Conservation (phyloP, 768 basidiomycete species). For the Sporobolomyces pararoseus region DNA sequence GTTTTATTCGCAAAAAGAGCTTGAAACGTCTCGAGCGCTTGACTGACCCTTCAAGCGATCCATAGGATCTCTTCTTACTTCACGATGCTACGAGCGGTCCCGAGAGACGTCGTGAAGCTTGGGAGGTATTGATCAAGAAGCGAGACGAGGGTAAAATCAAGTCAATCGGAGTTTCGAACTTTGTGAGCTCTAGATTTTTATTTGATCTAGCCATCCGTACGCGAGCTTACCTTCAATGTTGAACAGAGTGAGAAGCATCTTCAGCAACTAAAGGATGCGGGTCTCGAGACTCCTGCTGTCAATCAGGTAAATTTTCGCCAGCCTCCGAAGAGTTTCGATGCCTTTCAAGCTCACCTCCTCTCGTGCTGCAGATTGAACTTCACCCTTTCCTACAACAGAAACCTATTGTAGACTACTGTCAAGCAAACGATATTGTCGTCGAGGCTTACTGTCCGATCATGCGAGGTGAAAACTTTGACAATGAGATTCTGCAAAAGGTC, state of each 20-base stretch:
- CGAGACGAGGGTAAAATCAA: slow-evolving; percentile 70
- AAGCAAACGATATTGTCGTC: slow-evolving; percentile 59
- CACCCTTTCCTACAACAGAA: slow-evolving; percentile 67
- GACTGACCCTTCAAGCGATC: not conserved
- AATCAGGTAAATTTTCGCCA: slow-evolving; percentile 49
- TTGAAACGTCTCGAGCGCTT: not conserved
- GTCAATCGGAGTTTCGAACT: slow-evolving; percentile 82
- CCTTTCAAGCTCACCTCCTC: not conserved
- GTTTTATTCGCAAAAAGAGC: not conserved
- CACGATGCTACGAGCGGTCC: slow-evolving; percentile 50
- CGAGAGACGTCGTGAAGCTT: slow-evolving; percentile 50
- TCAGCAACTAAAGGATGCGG: slow-evolving; percentile 62
- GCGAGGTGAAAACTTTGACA: slow-evolving; percentile 50
- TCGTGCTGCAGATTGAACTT: slow-evolving; percentile 47
- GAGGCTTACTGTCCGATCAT: slow-evolving; percentile 76
- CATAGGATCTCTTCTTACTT: slow-evolving; percentile 49
- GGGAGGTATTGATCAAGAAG: slow-evolving; percentile 68
- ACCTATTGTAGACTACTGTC: slow-evolving; percentile 62
- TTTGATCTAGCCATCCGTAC: slow-evolving; percentile 1
- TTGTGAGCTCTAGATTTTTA: slow-evolving; percentile 51
- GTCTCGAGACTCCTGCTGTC: slow-evolving; percentile 61
- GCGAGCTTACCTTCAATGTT: not conserved
- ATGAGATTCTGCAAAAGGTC: slow-evolving; percentile 58
- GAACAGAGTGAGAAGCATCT: slow-evolving; percentile 55
- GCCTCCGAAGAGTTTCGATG: slow-evolving; percentile 30